phyloP scores from a whole-genome alignment of 2,329 filamentous ascomycete species.

The Laburnicola sp. region DNA sequence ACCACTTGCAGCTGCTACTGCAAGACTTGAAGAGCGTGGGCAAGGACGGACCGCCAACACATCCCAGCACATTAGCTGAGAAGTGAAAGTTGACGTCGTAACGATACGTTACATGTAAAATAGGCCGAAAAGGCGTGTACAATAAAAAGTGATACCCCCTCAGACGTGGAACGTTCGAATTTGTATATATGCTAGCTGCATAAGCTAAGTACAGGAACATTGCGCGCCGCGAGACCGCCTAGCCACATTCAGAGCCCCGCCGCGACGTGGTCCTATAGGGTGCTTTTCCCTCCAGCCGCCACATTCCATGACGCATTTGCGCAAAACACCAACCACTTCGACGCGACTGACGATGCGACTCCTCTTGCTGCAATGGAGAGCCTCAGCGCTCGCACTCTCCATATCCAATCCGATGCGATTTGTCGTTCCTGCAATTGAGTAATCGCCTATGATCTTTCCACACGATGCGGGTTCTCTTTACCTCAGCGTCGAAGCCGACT shows the following conservation, averaged over 20 bases:
- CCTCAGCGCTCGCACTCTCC: background rate
- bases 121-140: constrained; percentile 10
- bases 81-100: constrained; percentile 8
- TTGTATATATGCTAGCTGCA: no score
- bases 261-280: constrained; percentile 3
- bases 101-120: constrained; percentile 9
- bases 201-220: no score
- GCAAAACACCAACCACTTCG: constrained; percentile 4
- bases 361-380: background rate
- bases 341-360: background rate
- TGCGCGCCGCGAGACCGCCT: no score
- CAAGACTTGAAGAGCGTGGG: constrained; percentile 37
- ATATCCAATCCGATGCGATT: background rate
- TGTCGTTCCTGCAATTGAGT: background rate
- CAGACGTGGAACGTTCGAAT: background rate
- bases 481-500: constrained; percentile 11
- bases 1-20: constrained; percentile 34
- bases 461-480: constrained; percentile 15
- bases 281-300: background rate
- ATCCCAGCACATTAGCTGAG: constrained; percentile 26
- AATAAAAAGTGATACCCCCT: constrained; percentile 16
- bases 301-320: background rate
- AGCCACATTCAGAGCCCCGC: no score
- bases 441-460: background rate
- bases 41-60: constrained; percentile 40